Evolutionary conservation across 2,329 filamentous ascomycete genomes (phyloP).

Genomic region (Epichloe typhina): DNA sequence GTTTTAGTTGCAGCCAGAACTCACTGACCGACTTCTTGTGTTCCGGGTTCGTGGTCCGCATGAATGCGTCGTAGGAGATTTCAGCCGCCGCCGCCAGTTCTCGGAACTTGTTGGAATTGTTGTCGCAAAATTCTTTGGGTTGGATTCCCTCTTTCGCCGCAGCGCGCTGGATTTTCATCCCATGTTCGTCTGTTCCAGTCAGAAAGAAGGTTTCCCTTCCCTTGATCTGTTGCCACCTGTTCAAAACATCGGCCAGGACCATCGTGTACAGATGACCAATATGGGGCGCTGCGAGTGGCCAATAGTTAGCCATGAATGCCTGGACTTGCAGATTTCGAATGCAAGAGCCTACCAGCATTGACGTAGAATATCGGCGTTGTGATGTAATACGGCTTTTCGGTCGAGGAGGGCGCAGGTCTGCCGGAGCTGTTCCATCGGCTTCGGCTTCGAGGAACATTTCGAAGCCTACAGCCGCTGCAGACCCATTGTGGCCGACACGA

Average conservation of each 20-base stretch:
- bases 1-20: conserved; percentile 70
- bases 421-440: conserved; percentile 20
- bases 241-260: conserved; percentile 80
- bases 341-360: conserved; percentile 58
- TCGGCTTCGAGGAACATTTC: conserved; percentile 9
- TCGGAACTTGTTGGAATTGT: conserved; percentile 67
- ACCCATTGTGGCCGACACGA: conserved; percentile 12
- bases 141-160: conserved; percentile 58
- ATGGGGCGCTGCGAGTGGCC: conserved; percentile 55
- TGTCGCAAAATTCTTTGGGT: conserved; percentile 79
- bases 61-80: conserved; percentile 72
- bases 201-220: conserved; percentile 60
- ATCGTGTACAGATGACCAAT: conserved; percentile 91
- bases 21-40: conserved; percentile 78
- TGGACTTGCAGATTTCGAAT: too few relatives aligned
- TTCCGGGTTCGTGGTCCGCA: conserved; percentile 74
- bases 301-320: neutral
- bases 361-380: conserved; percentile 99
- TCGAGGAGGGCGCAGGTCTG: conserved; percentile 6
- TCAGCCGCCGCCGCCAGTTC: conserved; percentile 56
- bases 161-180: conserved; percentile 90
- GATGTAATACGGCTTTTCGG: conserved; percentile 75
- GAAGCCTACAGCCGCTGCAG: conserved; percentile 16
- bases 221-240: conserved; percentile 75
- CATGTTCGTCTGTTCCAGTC: conserved; percentile 95